Base-by-base conservation (phyloP, 371 early-diverging fungal genomes). In the Scutellospora calospora region DNA sequence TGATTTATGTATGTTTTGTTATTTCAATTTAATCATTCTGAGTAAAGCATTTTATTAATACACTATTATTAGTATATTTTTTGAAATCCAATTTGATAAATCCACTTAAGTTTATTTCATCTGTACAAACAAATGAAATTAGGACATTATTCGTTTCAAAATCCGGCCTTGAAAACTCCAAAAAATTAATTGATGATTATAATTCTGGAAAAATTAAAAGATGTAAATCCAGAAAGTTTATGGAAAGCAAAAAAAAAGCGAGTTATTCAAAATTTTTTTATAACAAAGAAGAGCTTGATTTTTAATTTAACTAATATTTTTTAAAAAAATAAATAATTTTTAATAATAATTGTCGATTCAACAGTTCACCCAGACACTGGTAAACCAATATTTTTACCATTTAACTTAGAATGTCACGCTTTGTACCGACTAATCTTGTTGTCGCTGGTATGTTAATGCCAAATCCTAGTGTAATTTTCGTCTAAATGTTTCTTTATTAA, bases 281-380 rank as follows among this genome's bases (percentile, higher is more conserved):
- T 69, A 27, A n/a, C 1, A 45, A 66, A 9, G 16, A 5, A 5
- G 41, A 54, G 38, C 9, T 45, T 45, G 4, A 45, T 45, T 1
- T 45, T 45, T 2, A 51, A 79, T 57, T 51, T 51, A 51, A 62
- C 20, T 62, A 62, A 29, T 11, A 5, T 62, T 27, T 35, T 65
- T 35, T 35, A 65, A 18, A 2, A 49, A 25, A 41, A n/a, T 22
- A 51, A n/a, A 51, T 27, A 49, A 22, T 16, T 59, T 18, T 52
- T 35, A 22, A n/a, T 31, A 41, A 5, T 62, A 90, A 89, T 93
- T 54, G 90, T 95, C 31, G 94, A 94, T 82, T 90, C 93, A 27
- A 94, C 95, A 0, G 82, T 94, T 82, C 96, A 96, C 83, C 93
- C 95, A 33, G 95, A 96, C 82, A 95, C 95, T 5, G 93, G 93